A percentile compares a stretch with the other conserved stretches of the same genome.
phyloP scores from a whole-genome alignment of 345 rosid genomes.

The Durio zibethinus region DNA sequence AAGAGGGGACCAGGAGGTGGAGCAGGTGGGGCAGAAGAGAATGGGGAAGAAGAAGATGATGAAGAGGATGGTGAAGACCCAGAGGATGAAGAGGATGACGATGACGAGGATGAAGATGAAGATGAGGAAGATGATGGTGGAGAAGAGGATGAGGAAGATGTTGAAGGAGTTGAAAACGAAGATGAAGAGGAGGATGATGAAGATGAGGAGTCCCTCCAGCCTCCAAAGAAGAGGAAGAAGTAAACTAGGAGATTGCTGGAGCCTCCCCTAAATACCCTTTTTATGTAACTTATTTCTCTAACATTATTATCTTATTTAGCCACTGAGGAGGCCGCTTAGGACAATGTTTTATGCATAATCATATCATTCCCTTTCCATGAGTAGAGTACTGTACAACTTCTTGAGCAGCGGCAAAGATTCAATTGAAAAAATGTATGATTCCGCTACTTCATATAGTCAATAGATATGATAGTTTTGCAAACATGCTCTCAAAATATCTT shows the following conservation, averaged over 20 bases:
- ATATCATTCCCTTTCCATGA: slow-evolving; percentile 18
- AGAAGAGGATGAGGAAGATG: slow-evolving; percentile 36
- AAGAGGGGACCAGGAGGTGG: slow-evolving; percentile 44
- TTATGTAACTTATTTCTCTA: slow-evolving; percentile 27
- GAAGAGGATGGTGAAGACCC: slow-evolving; percentile 30
- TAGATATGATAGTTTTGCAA: background rate
- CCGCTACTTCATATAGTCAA: slow-evolving; percentile 10
- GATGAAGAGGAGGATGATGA: slow-evolving; percentile 70
- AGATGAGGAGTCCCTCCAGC: slow-evolving; percentile 79
- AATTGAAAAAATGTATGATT: slow-evolving; percentile 16
- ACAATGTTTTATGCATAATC: slow-evolving; percentile 23
- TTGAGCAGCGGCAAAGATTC: slow-evolving; percentile 27
- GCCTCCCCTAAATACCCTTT: slow-evolving; percentile 20
- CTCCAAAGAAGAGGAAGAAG: slow-evolving; percentile 97
- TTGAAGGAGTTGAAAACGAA: slow-evolving; percentile 33
- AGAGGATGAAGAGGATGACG: slow-evolving; percentile 24
- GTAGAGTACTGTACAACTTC: slow-evolving; percentile 31
- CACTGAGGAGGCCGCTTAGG: slow-evolving; percentile 23
- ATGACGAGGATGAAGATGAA: slow-evolving; percentile 22
- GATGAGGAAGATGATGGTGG: slow-evolving; percentile 34
- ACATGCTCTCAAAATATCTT: background rate
- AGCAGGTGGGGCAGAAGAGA: slow-evolving; percentile 36
- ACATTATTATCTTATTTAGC: slow-evolving; percentile 21
- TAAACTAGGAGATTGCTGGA: slow-evolving; percentile 29
- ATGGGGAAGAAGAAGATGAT: slow-evolving; percentile 47